Conservation (phyloP, 1,139 yeast species). For the Yamadazyma songkhlaensis region DNA sequence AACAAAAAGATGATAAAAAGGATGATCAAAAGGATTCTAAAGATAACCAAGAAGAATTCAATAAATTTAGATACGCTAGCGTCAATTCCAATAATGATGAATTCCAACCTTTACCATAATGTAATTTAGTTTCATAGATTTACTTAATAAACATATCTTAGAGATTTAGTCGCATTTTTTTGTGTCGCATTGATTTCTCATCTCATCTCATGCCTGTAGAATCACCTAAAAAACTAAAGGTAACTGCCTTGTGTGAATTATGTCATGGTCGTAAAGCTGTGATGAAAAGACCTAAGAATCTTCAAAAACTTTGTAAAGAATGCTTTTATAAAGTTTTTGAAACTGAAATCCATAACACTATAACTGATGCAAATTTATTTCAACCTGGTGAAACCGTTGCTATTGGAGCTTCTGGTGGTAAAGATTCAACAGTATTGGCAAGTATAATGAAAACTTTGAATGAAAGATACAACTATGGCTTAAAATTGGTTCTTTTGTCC, state of each 20-base stretch:
- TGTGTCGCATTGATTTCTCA: background rate
- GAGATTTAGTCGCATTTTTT: too few species aligned
- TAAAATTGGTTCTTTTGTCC: slow-evolving; percentile 75
- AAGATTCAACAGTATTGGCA: slow-evolving; percentile 95
- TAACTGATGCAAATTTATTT: slow-evolving; percentile 66
- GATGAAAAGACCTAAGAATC: slow-evolving; percentile 87
- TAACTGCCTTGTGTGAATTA: slow-evolving; percentile 67
- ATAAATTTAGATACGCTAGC: slow-evolving; percentile 46
- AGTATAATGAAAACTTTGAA: slow-evolving; percentile 82
- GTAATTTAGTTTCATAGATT: background rate
- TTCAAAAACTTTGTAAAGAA: slow-evolving; percentile 85
- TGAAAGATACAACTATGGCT: slow-evolving; percentile 84
- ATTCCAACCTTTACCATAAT: slow-evolving; percentile 30
- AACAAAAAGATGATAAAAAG: slow-evolving; percentile 13
- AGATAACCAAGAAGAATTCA: slow-evolving; percentile 33
- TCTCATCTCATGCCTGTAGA: slow-evolving; percentile 5
- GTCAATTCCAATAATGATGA: slow-evolving; percentile 48
- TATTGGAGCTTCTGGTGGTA: slow-evolving; percentile 98
- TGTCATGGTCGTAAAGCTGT: slow-evolving; percentile 84
- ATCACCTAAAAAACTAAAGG: slow-evolving; percentile 32
- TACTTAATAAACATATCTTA: slow-evolving; percentile 1
- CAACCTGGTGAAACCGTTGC: slow-evolving; percentile 84
- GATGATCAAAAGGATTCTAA: slow-evolving; percentile 22
- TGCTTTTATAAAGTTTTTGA: slow-evolving; percentile 92
- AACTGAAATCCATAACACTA: slow-evolving; percentile 92